These are phyloP conservation scores for Candida mesenterica DNA, from an alignment of 1,139 yeast species.

Conservation along the genomic window DNA sequence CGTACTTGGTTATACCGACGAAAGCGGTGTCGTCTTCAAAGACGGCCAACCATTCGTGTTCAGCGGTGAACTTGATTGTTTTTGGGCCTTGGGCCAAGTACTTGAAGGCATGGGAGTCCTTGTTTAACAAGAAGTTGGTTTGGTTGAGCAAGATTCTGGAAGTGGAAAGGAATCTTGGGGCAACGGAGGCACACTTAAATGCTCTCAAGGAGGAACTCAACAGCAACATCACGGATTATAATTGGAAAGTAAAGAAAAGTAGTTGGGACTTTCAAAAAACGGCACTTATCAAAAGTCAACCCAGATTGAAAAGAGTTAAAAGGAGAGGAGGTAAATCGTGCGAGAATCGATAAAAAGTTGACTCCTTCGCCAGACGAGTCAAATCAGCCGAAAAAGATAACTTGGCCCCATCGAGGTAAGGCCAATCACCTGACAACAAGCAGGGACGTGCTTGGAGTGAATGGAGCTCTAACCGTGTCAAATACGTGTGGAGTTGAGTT, in stretches of 20 bases:
- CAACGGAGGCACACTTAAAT: slow-evolving; percentile 10
- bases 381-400: too few relatives aligned
- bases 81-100: slow-evolving; percentile 50
- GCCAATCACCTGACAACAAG: too few relatives aligned
- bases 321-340: background rate
- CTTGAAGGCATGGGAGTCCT: slow-evolving; percentile 51
- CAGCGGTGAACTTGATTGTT: slow-evolving; percentile 69
- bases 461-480: too few relatives aligned
- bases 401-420: too few relatives aligned
- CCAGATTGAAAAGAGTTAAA: too few relatives aligned
- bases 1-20: slow-evolving; percentile 91
- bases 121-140: slow-evolving; percentile 47
- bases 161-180: slow-evolving; percentile 17
- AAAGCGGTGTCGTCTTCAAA: slow-evolving; percentile 81
- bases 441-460: too few relatives aligned
- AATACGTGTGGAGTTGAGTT: too few relatives aligned
- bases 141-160: slow-evolving; percentile 30
- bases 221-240: slow-evolving; percentile 7
- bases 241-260: slow-evolving; percentile 7
- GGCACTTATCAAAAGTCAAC: too few relatives aligned
- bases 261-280: slow-evolving; percentile 2
- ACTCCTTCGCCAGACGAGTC: slow-evolving; percentile 7
- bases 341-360: slow-evolving; percentile 2
- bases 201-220: slow-evolving; percentile 11
- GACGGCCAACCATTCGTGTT: slow-evolving; percentile 94